Percentiles rank a stretch among this genome's conserved stretches.
Conservation (phyloP, 2,329 filamentous ascomycete genomes). For the Canariomyces notabilis region DNA sequence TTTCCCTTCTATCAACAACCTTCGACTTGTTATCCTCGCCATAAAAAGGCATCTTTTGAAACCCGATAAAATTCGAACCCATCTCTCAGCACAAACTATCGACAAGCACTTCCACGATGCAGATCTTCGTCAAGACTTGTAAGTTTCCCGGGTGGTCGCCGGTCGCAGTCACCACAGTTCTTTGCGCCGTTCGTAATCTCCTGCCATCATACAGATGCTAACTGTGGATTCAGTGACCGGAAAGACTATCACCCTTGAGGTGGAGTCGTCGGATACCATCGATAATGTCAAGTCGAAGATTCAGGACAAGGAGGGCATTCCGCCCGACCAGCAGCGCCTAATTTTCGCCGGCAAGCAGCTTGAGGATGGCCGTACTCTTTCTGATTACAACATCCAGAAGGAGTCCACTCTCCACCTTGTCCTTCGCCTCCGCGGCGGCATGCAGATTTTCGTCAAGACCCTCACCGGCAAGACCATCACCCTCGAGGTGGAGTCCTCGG, state of each 20-base stretch:
- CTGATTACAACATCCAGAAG: slow-evolving; percentile 56
- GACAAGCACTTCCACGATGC: slow-evolving; percentile 57
- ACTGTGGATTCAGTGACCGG: slow-evolving; percentile 58
- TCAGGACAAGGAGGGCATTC: slow-evolving; percentile 86
- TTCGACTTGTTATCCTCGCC: slow-evolving; percentile 15
- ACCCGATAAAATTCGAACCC: not conserved
- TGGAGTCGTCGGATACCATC: slow-evolving; percentile 73
- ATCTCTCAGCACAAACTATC: slow-evolving; percentile 7
- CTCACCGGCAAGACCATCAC: slow-evolving; percentile 94
- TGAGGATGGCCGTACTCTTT: slow-evolving; percentile 47
- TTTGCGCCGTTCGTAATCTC: slow-evolving; percentile 30
- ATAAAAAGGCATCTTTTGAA: slow-evolving; percentile 4
- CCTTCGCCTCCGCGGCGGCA: slow-evolving; percentile 63
- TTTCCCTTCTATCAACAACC: slow-evolving; percentile 18
- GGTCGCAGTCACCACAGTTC: slow-evolving; percentile 12
- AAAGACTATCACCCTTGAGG: slow-evolving; percentile 80
- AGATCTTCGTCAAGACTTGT: slow-evolving; percentile 98
- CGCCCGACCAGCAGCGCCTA: slow-evolving; percentile 76
- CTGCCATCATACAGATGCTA: slow-evolving; percentile 40
- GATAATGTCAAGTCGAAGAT: slow-evolving; percentile 89
- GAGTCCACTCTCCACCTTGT: slow-evolving; percentile 69
- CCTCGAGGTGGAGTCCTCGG: slow-evolving; percentile 79
- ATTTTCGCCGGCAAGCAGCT: slow-evolving; percentile 64
- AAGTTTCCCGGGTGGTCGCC: slow-evolving; percentile 42
- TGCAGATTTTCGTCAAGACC: slow-evolving; percentile 75